Evolutionary conservation across 768 basidiomycete genomes (phyloP), one percentile per base, ranked within the genome.

Genomic region (Lactarius sanguifluus): DNA sequence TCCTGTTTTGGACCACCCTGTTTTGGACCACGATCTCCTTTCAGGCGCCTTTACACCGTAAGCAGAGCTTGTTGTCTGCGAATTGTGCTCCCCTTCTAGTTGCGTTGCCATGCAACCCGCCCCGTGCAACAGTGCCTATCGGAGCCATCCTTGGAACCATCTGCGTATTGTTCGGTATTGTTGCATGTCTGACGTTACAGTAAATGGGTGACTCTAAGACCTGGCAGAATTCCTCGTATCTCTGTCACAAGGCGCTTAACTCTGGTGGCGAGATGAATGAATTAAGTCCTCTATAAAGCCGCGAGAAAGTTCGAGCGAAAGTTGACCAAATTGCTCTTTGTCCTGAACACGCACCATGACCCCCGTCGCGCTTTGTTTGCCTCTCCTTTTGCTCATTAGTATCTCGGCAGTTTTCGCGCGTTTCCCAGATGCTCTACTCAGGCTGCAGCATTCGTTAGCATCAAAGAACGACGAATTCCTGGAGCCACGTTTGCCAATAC

Each of bases 221-320:
- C 10, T 5, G 13, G n/a, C 20, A 23, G 47, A 23, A 23, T 23
- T 13, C 38, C 38, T 40, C 38, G 15, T 40, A 41, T 41, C 40
- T 41, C 5, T 15, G 23, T 50, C 50, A 13, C 23, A 25, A 5
- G 12, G 20, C 50, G 50, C 50, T 25, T 50, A 50, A 50, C 12
- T 50, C 1, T n/a, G 9, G 45, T 16, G 5, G 23, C 16, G 38
- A 4, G 28, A 20, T 13, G 36, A 25, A 34, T 23, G 36, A 18
- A 28, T 10, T 16, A 54, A n/a, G 54, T 30, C 62, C 65, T 59
- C 57, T 63, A 59, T 67, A 67, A 63, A 59, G 18, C 66, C 57
- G 66, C 32, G 30, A 12, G 13, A 30, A 36, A 8, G 5, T 15
- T 16, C 25, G 16, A 40, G 32, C 3, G 40, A 23, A 7, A 43